Percentiles rank a stretch among this genome's conserved stretches.
Evolutionary conservation across 495 filamentous ascomycete species (phyloP).

Genomic region (Lepidopterella palustris): DNA sequence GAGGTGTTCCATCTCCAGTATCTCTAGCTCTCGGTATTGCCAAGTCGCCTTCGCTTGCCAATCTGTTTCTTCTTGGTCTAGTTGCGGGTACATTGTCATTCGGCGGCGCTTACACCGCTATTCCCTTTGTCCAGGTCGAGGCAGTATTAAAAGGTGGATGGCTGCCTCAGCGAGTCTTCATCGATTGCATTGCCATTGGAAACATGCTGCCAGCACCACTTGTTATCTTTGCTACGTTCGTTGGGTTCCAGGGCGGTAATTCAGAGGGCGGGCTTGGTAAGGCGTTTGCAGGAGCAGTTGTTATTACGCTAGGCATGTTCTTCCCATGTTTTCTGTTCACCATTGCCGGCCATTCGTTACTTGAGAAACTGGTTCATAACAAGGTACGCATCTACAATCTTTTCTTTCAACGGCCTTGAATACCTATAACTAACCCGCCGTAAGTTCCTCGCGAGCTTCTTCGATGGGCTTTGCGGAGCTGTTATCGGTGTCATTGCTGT

Average conservation of each 20-base stretch:
- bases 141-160: slow-evolving; percentile 37
- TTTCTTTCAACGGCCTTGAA: slow-evolving; percentile 3
- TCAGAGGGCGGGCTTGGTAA: slow-evolving; percentile 24
- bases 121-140: slow-evolving; percentile 40
- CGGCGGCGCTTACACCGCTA: slow-evolving; percentile 38
- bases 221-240: slow-evolving; percentile 39
- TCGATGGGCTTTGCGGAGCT: slow-evolving; percentile 36
- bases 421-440: slow-evolving; percentile 9
- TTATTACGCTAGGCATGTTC: slow-evolving; percentile 39
- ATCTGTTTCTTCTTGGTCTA: slow-evolving; percentile 38
- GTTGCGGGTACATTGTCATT: slow-evolving; percentile 37
- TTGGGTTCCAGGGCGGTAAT: slow-evolving; percentile 37
- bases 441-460: slow-evolving; percentile 34
- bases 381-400: slow-evolving; percentile 24
- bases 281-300: slow-evolving; percentile 35
- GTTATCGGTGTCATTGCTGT: slow-evolving; percentile 40
- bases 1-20: slow-evolving; percentile 34
- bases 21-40: slow-evolving; percentile 38
- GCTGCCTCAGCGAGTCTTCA: slow-evolving; percentile 35
- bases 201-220: slow-evolving; percentile 37
- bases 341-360: slow-evolving; percentile 32
- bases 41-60: slow-evolving; percentile 30
- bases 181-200: slow-evolving; percentile 39
- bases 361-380: slow-evolving; percentile 37
- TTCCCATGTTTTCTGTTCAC: slow-evolving; percentile 39